phyloP scores from a whole-genome alignment of 805 yeast genomes.

The Candida ponderosae region DNA sequence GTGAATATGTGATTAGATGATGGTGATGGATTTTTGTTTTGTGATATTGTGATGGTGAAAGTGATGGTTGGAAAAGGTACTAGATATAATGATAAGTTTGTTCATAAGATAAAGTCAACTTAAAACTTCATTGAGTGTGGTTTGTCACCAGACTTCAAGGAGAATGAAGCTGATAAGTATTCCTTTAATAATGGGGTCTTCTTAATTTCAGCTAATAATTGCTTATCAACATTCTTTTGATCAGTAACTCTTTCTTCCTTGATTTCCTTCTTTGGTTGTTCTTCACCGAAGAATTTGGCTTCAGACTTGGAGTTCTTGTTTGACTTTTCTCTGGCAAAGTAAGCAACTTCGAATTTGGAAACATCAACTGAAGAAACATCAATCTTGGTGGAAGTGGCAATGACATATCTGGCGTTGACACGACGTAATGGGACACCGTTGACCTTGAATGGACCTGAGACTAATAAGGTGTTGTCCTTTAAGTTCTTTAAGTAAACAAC shows the following conservation, averaged over 20 bases:
- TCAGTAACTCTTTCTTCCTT: conserved; percentile 92
- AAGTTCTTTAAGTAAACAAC: conserved; percentile 95
- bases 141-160: conserved; percentile 96
- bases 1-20: no score
- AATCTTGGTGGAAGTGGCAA: conserved; percentile 95
- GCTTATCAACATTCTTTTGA: conserved; percentile 92
- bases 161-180: conserved; percentile 92
- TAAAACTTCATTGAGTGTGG: conserved; percentile 98
- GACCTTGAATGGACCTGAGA: conserved; percentile 98
- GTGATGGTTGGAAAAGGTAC: background rate
- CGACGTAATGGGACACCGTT: conserved; percentile 99
- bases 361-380: conserved; percentile 74
- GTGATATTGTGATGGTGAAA: no score
- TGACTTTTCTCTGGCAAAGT: conserved; percentile 94
- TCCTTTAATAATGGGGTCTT: conserved; percentile 95
- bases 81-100: background rate
- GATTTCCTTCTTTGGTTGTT: conserved; percentile 72
- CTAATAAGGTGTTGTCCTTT: conserved; percentile 96
- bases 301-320: conserved; percentile 79
- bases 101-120: conserved; percentile 16
- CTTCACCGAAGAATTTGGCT: conserved; percentile 84
- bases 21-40: no score
- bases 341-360: conserved; percentile 85
- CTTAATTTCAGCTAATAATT: conserved; percentile 89
- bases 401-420: conserved; percentile 97